These are phyloP conservation scores for Lactifluus hygrophoroides DNA, from an alignment of 768 basidiomycete genomes.

Conservation along the genomic window DNA sequence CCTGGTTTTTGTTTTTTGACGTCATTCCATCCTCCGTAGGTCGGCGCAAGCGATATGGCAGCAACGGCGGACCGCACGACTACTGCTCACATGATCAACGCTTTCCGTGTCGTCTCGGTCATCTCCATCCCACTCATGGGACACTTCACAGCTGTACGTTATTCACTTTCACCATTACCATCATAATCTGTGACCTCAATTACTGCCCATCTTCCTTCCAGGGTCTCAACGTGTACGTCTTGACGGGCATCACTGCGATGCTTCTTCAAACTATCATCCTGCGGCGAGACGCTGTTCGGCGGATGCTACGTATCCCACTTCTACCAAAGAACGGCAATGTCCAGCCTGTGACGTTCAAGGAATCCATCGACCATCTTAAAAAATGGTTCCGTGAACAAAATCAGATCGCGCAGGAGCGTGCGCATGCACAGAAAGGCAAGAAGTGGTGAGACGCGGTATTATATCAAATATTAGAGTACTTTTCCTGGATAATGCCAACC, in stretches of 20 bases:
- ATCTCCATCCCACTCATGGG: constrained; percentile 43
- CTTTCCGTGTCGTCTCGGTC: constrained; percentile 33
- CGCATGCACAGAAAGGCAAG: constrained; percentile 10
- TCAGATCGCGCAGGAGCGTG: constrained; percentile 6
- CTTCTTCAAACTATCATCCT: constrained; percentile 41
- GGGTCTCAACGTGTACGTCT: constrained; percentile 54
- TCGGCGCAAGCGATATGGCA: constrained; percentile 43
- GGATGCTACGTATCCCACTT: constrained; percentile 29
- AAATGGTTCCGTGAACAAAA: constrained; percentile 17
- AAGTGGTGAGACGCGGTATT: constrained; percentile 6
- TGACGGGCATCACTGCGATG: constrained; percentile 40
- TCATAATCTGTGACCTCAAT: not conserved
- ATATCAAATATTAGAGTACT: not conserved
- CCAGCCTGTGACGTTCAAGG: constrained; percentile 16
- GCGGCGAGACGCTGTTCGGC: constrained; percentile 35
- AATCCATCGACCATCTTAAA: constrained; percentile 18
- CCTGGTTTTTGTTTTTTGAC: not conserved
- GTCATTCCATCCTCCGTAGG: constrained; percentile 32
- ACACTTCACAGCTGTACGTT: constrained; percentile 58
- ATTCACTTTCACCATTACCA: not conserved
- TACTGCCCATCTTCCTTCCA: constrained; percentile 21
- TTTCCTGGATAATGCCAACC: not conserved
- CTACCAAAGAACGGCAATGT: constrained; percentile 10
- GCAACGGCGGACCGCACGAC: constrained; percentile 12
- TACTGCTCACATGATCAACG: constrained; percentile 19